phyloP scores from a whole-genome alignment of 2,329 filamentous ascomycete genomes.

The Coccinonectria pachysandricola region DNA sequence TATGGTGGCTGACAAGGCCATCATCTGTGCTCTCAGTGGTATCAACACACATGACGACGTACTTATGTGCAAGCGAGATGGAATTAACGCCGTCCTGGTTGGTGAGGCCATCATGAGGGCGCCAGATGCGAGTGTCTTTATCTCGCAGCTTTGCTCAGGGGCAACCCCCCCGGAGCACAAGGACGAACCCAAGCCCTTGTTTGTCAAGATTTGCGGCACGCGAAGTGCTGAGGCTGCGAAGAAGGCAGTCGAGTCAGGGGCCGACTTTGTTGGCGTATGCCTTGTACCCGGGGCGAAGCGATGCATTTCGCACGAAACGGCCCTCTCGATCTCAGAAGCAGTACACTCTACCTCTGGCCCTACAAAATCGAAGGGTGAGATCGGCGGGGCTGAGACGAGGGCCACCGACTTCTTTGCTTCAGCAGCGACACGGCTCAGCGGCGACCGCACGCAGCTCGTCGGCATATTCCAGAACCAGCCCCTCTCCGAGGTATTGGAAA shows the following conservation, averaged over 20 bases:
- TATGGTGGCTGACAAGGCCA: slow-evolving; percentile 74
- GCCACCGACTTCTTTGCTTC: slow-evolving; percentile 64
- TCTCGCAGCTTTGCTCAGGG: slow-evolving; percentile 68
- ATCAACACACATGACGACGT: slow-evolving; percentile 88
- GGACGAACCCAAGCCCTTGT: slow-evolving; percentile 35
- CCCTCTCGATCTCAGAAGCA: slow-evolving; percentile 66
- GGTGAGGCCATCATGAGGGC: slow-evolving; percentile 95
- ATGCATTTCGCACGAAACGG: slow-evolving; percentile 68
- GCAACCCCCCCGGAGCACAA: slow-evolving; percentile 25
- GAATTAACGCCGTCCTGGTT: slow-evolving; percentile 86
- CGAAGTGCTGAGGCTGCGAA: slow-evolving; percentile 70
- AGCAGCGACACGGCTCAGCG: slow-evolving; percentile 36
- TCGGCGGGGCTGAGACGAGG: slow-evolving; percentile 16
- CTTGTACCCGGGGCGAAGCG: slow-evolving; percentile 74
- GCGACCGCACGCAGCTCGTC: slow-evolving; percentile 63
- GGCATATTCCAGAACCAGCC: slow-evolving; percentile 93
- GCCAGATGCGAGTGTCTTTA: slow-evolving; percentile 70
- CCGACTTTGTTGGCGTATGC: slow-evolving; percentile 89
- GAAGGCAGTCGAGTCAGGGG: slow-evolving; percentile 73
- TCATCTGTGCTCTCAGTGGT: slow-evolving; percentile 88
- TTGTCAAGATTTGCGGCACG: slow-evolving; percentile 95
- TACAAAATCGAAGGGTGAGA: slow-evolving; percentile 22
- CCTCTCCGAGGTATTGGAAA: slow-evolving; percentile 67
- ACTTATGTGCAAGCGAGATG: slow-evolving; percentile 73
- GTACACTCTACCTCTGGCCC: slow-evolving; percentile 58